A percentile compares a stretch with the other conserved stretches of the same genome.
Conservation (phyloP, 1,284 basidiomycete genomes). For the Cerioporus squamosus region DNA sequence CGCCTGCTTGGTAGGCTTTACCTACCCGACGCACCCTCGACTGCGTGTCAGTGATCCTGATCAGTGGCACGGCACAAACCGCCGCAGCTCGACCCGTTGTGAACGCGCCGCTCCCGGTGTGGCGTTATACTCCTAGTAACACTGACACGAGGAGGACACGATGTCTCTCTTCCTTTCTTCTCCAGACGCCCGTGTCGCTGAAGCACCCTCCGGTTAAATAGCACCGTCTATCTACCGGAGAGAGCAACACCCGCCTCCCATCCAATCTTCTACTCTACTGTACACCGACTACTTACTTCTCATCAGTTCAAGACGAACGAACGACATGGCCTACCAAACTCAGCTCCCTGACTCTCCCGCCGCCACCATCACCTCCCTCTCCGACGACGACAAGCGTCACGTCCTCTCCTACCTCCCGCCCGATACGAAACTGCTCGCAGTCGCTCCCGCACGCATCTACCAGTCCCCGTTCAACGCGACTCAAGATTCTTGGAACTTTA, state of each 20-base stretch:
- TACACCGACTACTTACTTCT: constrained; percentile 3
- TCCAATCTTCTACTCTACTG: constrained; percentile 1
- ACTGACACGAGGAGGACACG: constrained; percentile 20
- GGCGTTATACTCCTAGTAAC: constrained; percentile 2
- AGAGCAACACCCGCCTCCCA: background rate
- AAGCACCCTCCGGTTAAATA: constrained; percentile 9
- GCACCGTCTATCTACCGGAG: constrained; percentile 1
- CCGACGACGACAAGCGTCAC: constrained; percentile 30
- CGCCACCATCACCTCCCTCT: constrained; percentile 21
- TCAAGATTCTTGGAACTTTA: constrained; percentile 67
- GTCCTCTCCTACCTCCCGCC: constrained; percentile 34
- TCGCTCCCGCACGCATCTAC: constrained; percentile 50
- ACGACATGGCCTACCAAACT: constrained; percentile 15
- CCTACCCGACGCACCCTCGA: background rate
- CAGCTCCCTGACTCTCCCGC: constrained; percentile 16
- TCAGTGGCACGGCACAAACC: constrained; percentile 1
- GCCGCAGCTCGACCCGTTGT: constrained; percentile 9
- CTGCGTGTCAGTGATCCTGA: constrained; percentile 3
- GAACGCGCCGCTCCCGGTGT: constrained; percentile 1
- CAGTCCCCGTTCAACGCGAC: constrained; percentile 53
- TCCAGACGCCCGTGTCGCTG: constrained; percentile 2
- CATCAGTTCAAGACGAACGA: background rate
- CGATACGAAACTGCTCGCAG: constrained; percentile 31
- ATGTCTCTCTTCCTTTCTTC: constrained; percentile 22
- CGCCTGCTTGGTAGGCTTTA: background rate